Conservation (phyloP, 371 early-diverging fungal species). For the Lichtheimia ornata region DNA sequence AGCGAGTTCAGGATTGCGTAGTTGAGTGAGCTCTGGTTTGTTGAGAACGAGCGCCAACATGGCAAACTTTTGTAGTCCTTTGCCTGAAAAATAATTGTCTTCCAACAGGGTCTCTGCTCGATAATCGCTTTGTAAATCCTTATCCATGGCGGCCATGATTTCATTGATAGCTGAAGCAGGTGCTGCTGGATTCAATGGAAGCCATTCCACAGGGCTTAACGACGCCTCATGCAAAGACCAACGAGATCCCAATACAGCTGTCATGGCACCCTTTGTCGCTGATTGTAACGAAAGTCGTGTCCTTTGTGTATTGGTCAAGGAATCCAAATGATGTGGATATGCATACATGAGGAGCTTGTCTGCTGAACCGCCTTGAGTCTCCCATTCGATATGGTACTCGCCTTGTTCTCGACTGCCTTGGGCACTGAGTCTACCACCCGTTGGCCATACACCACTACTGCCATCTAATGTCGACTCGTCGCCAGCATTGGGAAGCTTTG, state of each 20-base stretch:
- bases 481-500: conserved; percentile 40
- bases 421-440: conserved; percentile 32
- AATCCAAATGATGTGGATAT: conserved; percentile 57
- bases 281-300: conserved; percentile 37
- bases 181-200: conserved; percentile 39
- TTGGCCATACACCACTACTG: conserved; percentile 53
- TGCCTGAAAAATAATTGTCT: conserved; percentile 78
- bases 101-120: conserved; percentile 31
- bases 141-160: conserved; percentile 33
- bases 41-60: conserved; percentile 61
- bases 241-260: conserved; percentile 56
- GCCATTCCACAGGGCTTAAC: conserved; percentile 33
- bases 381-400: conserved; percentile 54
- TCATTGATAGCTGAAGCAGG: conserved; percentile 31
- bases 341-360: conserved; percentile 43
- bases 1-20: conserved; percentile 44
- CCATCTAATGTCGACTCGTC: conserved; percentile 41
- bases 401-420: conserved; percentile 7
- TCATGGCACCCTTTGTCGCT: conserved; percentile 69
- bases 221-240: conserved; percentile 62
- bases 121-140: conserved; percentile 50
- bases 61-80: conserved; percentile 69
- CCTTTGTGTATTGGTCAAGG: conserved; percentile 27
- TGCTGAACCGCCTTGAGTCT: conserved; percentile 24
- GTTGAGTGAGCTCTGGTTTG: conserved; percentile 45